Evolutionary conservation across 306 rosid species (phyloP).

Genomic region (Comarum palustre): DNA sequence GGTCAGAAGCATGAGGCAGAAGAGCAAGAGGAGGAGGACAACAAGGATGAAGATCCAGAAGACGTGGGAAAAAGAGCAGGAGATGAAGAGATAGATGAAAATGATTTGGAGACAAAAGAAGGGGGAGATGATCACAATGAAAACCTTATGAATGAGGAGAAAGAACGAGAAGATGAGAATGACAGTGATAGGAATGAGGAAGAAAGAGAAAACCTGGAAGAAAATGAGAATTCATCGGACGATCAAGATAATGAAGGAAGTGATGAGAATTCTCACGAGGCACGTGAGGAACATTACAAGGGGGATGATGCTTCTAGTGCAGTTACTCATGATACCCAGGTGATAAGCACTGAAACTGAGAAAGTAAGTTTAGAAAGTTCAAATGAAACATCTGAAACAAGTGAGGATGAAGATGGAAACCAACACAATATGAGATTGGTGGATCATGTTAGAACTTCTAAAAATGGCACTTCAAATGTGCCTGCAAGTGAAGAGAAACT

Average conservation of each 20-base stretch:
- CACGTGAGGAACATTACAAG: constrained; percentile 87
- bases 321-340: constrained; percentile 69
- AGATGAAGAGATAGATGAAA: constrained; percentile 75
- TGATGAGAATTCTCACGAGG: constrained; percentile 53
- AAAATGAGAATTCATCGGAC: constrained; percentile 38
- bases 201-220: constrained; percentile 42
- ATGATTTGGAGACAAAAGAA: constrained; percentile 57
- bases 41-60: constrained; percentile 46
- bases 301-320: constrained; percentile 98
- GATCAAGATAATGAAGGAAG: constrained; percentile 35
- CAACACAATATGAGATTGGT: constrained; percentile 39
- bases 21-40: constrained; percentile 58
- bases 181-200: constrained; percentile 33
- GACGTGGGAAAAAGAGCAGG: constrained; percentile 59
- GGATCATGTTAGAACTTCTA: constrained; percentile 26
- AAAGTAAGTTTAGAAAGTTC: constrained; percentile 41
- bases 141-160: constrained; percentile 59
- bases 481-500: constrained; percentile 32
- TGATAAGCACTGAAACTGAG: constrained; percentile 36
- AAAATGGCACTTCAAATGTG: constrained; percentile 29
- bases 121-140: constrained; percentile 48
- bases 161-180: constrained; percentile 51
- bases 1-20: constrained; percentile 29
- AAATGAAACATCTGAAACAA: constrained; percentile 32
- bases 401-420: constrained; percentile 28